A percentile compares a stretch with the other conserved stretches of the same genome.
Conservation (phyloP, 2,329 filamentous ascomycete species). For the Epichloe hybrida region DNA sequence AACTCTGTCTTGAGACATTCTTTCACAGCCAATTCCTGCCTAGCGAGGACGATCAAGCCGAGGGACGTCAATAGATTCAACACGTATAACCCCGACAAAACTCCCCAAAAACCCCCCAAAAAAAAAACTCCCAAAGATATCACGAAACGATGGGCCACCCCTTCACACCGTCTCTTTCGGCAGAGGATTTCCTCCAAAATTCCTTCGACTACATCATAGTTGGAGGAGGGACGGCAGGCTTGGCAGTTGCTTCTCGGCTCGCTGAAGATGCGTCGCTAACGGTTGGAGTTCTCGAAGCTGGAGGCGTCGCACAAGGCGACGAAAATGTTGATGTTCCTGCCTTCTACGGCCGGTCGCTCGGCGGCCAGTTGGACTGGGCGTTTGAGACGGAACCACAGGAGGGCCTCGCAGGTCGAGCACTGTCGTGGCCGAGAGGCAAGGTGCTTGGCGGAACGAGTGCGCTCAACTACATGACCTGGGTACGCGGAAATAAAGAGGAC, state of each 20-base stretch:
- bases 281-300: constrained; percentile 20
- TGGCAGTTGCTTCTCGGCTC: constrained; percentile 35
- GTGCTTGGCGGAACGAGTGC: constrained; percentile 50
- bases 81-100: background rate
- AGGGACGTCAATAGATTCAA: too few species aligned
- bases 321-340: constrained; percentile 27
- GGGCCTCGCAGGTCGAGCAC: constrained; percentile 23
- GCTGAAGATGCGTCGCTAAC: constrained; percentile 21
- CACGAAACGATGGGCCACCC: background rate
- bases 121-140: background rate
- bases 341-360: constrained; percentile 21
- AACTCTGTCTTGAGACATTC: background rate
- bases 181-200: constrained; percentile 12
- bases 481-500: constrained; percentile 31
- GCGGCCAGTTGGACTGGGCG: constrained; percentile 26
- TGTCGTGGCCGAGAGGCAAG: constrained; percentile 31
- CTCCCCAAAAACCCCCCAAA: too few species aligned
- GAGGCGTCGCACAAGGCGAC: constrained; percentile 14
- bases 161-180: background rate
- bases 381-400: constrained; percentile 26
- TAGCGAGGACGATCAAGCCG: too few species aligned
- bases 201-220: constrained; percentile 28
- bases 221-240: constrained; percentile 40
- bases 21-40: background rate
- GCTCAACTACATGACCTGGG: constrained; percentile 45